Evolutionary conservation across 1,284 basidiomycete genomes (phyloP).

Genomic region (Fistulinella cinereoalba): DNA sequence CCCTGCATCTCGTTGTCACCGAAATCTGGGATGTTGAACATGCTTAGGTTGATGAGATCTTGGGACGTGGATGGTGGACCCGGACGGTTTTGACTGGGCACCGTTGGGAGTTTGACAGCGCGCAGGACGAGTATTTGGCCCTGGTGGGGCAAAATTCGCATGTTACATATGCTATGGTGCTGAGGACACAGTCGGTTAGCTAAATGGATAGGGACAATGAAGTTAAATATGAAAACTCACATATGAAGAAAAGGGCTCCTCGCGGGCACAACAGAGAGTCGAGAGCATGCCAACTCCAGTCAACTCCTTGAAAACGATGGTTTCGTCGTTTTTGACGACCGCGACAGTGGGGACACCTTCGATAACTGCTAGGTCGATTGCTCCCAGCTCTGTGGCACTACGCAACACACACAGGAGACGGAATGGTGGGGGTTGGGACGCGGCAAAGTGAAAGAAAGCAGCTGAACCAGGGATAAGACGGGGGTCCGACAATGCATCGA

Average conservation of each 20-base stretch:
- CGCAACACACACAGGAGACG: constrained; percentile 39
- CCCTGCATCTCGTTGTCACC: constrained; percentile 25
- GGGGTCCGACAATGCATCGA: constrained; percentile 53
- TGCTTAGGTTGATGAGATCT: constrained; percentile 28
- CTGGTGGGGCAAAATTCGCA: constrained; percentile 55
- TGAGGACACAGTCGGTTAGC: constrained; percentile 20
- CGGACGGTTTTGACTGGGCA: constrained; percentile 14
- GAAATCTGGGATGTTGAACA: constrained; percentile 33
- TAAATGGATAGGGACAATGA: neutral
- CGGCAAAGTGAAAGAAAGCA: constrained; percentile 39
- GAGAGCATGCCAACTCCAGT: constrained; percentile 26
- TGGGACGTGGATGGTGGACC: constrained; percentile 35
- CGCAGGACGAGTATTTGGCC: constrained; percentile 57
- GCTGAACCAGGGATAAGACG: constrained; percentile 40
- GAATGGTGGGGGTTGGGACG: constrained; percentile 41
- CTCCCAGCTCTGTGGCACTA: constrained; percentile 40
- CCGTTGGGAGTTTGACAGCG: constrained; percentile 32
- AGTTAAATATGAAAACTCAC: constrained; percentile 10
- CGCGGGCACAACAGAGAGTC: constrained; percentile 31
- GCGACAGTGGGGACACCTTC: constrained; percentile 44
- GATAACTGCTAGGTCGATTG: constrained; percentile 45
- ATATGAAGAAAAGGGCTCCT: constrained; percentile 13
- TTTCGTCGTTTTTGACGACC: constrained; percentile 43
- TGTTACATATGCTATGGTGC: constrained; percentile 47
- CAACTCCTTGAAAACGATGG: constrained; percentile 48